Base-by-base conservation (phyloP, 306 rosid species). In the Vigna radiata region DNA sequence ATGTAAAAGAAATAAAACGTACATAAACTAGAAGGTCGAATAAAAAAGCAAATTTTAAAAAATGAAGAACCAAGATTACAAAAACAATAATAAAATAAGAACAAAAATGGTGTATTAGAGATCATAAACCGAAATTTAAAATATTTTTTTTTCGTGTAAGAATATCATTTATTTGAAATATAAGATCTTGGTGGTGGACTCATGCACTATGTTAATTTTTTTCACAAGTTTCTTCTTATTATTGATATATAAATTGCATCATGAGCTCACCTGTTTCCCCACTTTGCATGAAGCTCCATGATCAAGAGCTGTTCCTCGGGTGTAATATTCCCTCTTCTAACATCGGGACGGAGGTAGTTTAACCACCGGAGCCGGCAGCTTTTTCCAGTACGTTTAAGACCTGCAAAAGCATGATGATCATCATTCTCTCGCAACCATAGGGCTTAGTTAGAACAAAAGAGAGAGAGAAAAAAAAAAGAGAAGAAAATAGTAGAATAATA, bases 301-400 rank as follows among this genome's bases (percentile, higher is more conserved):
- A 96, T 96, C 89, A 96, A 82, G 47, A 90, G 96, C 52, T 96
- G 97, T 78, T 96, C 97, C 81, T 95, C 97, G 0, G 91, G 79
- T 61, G 99, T 95, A 81, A 95, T 95, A 85, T 95, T 96, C 16
- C 99, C 99, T 84, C 99, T 87, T 77, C 98, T 87, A 61, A 96
- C 93, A 71, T 92, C 99, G 0, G 99, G 99, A 55, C 99, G 97
- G 18, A 96, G 97, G 81, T 96, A 96, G 82, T 96, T 96, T 56
- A 96, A 83, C 99, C 99, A 96, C 66, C 97, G 87, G 78, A 96
- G 98, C 55, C 99, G 87, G 72, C 99, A 96, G 72, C 99, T 96
- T 77, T 96, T 96, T 50, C 99, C 99, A 0, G 99, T 92, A 27
- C 99, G 96, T 80, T 96, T 96, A 46, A 96, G 90, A 77, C 99